A percentile compares a stretch with the other conserved stretches of the same genome.
Evolutionary conservation across 306 rosid species (phyloP).

Genomic region (Quercus variabilis): DNA sequence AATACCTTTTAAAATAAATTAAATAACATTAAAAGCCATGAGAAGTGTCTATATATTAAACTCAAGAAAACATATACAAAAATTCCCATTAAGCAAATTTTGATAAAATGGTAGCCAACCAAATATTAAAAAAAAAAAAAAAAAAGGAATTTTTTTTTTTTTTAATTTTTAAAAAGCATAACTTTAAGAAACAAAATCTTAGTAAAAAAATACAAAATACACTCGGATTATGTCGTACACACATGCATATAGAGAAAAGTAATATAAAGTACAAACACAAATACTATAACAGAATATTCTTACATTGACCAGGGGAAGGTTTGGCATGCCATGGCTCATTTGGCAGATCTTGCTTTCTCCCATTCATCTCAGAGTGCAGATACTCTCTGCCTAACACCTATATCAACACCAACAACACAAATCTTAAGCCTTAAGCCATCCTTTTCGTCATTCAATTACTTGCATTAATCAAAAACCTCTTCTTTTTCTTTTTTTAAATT

Average conservation of each 20-base stretch:
- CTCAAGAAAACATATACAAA: background rate
- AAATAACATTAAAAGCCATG: background rate
- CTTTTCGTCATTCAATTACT: background rate
- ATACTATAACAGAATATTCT: background rate
- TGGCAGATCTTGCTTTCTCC: slow-evolving; percentile 27
- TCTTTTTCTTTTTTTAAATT: too few relatives aligned
- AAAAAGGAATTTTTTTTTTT: too few relatives aligned
- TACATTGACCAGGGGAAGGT: slow-evolving; percentile 36
- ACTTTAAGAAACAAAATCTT: background rate
- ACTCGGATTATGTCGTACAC: background rate
- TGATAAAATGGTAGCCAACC: background rate
- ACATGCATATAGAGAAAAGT: background rate
- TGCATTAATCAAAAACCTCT: background rate
- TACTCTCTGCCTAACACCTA: slow-evolving; percentile 69
- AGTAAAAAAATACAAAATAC: background rate
- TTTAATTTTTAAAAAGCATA: background rate
- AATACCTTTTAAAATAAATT: background rate
- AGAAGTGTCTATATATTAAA: too few relatives aligned
- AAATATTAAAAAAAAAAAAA: background rate
- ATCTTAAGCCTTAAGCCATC: slow-evolving; percentile 16
- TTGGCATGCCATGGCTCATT: slow-evolving; percentile 40
- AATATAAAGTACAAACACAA: background rate
- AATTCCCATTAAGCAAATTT: background rate
- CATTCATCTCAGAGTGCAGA: slow-evolving; percentile 39
- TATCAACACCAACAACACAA: slow-evolving; percentile 15